A percentile compares a stretch with the other conserved stretches of the same genome.
Evolutionary conservation across 2,329 filamentous ascomycete species (phyloP).

Genomic region (Colletotrichum spinosum): DNA sequence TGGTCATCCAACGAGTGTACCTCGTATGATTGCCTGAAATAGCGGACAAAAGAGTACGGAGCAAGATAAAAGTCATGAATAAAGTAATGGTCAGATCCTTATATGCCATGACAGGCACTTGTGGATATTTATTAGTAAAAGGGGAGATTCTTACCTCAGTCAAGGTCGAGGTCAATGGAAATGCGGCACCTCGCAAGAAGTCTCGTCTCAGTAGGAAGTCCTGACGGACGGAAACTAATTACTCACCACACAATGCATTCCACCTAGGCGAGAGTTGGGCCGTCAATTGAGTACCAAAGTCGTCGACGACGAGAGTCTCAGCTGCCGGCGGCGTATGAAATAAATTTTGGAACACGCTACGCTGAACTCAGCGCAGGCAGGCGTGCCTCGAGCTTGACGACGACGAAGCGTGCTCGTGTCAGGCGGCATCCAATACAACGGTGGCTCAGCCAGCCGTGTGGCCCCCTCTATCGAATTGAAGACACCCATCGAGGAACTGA

Average conservation of each 20-base stretch:
- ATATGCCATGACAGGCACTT: no score
- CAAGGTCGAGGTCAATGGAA: conserved; percentile 15
- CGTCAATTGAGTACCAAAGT: no score
- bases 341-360: no score
- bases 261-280: no score
- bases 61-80: neutral
- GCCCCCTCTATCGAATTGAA: neutral
- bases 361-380: no score
- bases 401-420: neutral
- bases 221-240: neutral
- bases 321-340: no score
- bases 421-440: conserved; percentile 5
- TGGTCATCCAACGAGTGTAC: neutral
- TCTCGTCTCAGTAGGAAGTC: conserved; percentile 10
- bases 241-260: no score
- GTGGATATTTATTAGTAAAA: no score
- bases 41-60: neutral
- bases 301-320: no score
- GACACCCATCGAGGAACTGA: neutral
- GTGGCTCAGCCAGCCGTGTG: conserved; percentile 19
- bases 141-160: no score
- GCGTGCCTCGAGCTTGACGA: no score
- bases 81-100: neutral
- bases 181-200: conserved; percentile 6
- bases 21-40: neutral